phyloP scores from a whole-genome alignment of 176 grass and related monocot species.

The maize (Zea mays) region Zm-B73-REFERENCE-NAM-5.0 NC_050104.1:25413501-25414000 shows the following conservation, averaged over 20 bases:
- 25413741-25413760: conserved; percentile 8
- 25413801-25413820: not conserved
- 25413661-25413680: not conserved
- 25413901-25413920: too few species aligned
- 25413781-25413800: not conserved
- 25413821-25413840: not conserved
- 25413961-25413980: too few species aligned
- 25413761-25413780: not conserved
- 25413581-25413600: not conserved
- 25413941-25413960: too few species aligned
- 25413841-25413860: not conserved
- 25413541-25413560: too few species aligned
- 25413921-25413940: too few species aligned
- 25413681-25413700: not conserved
- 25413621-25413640: too few species aligned
- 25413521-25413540: too few species aligned
- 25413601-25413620: not conserved
- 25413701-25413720: conserved; percentile 28
- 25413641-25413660: not conserved
- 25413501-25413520: too few species aligned
- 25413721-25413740: conserved; percentile 39
- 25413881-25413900: too few species aligned
- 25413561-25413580: too few species aligned
- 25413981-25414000: too few species aligned
- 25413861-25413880: too few species aligned